A percentile compares a stretch with the other conserved stretches of the same genome.
Evolutionary conservation across 495 filamentous ascomycete species (phyloP).

Genomic region (Lindgomyces ingoldianus): DNA sequence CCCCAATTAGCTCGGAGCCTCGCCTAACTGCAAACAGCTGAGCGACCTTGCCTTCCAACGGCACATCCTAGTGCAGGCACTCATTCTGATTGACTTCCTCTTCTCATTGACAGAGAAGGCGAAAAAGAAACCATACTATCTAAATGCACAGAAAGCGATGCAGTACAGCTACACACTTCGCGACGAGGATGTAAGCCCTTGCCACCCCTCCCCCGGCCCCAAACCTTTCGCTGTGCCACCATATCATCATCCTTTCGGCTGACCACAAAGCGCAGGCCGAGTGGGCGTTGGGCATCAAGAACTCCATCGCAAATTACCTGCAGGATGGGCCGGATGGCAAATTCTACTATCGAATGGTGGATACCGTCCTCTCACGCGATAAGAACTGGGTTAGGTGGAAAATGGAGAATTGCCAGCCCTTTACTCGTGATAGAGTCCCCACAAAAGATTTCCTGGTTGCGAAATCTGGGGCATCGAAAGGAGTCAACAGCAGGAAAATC

Average conservation of each 20-base stretch:
- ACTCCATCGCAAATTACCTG: conserved; percentile 74
- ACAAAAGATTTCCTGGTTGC: conserved; percentile 65
- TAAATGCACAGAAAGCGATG: conserved; percentile 72
- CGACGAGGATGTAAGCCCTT: conserved; percentile 73
- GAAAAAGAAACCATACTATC: conserved; percentile 70
- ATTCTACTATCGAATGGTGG: conserved; percentile 94
- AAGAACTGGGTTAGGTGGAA: conserved; percentile 99
- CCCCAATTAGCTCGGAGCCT: background rate
- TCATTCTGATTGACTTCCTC: conserved; percentile 92
- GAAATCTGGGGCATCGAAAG: conserved; percentile 63
- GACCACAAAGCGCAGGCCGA: conserved; percentile 51
- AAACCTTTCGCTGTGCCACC: conserved; percentile 22
- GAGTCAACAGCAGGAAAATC: conserved; percentile 52
- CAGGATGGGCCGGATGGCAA: conserved; percentile 75
- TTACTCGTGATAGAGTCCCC: conserved; percentile 70
- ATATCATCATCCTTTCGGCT: conserved; percentile 36
- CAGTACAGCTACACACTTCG: conserved; percentile 73
- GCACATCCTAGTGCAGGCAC: conserved; percentile 89
- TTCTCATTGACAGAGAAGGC: conserved; percentile 80
- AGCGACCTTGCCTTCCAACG: conserved; percentile 90
- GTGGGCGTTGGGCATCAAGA: conserved; percentile 76
- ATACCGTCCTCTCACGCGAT: conserved; percentile 89
- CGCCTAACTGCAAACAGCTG: conserved; percentile 55
- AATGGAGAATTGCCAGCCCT: conserved; percentile 83
- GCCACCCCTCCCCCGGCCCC: conserved; percentile 16